These are phyloP conservation scores for Fusarium illudens DNA, from an alignment of 2,329 filamentous ascomycete species.

Conservation along the genomic window DNA sequence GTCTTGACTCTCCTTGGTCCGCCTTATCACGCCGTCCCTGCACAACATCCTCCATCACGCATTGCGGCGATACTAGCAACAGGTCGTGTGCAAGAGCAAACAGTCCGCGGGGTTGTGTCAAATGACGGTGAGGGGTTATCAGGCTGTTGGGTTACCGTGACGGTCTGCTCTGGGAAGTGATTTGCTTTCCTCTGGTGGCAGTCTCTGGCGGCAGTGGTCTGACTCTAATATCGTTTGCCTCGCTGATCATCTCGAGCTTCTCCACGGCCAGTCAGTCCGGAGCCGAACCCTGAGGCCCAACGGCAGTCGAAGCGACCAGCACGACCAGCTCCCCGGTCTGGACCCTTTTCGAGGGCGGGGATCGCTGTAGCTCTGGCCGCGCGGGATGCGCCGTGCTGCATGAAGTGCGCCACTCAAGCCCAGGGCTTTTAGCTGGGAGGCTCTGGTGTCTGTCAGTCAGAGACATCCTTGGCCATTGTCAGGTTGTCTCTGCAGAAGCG, in stretches of 20 bases:
- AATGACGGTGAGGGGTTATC: constrained; percentile 40
- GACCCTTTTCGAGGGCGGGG: constrained; percentile 28
- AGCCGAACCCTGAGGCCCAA: background rate
- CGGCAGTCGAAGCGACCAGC: constrained; percentile 4
- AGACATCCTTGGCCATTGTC: constrained; percentile 9
- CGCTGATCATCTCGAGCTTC: background rate
- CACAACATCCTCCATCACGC: constrained; percentile 28
- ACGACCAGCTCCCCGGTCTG: constrained; percentile 12
- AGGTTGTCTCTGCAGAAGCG: constrained; percentile 5
- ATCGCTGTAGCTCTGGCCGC: constrained; percentile 23
- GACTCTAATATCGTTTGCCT: background rate
- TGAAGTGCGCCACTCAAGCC: constrained; percentile 26
- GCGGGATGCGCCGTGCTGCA: constrained; percentile 40
- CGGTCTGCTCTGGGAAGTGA: constrained; percentile 4
- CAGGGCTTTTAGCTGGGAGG: constrained; percentile 13
- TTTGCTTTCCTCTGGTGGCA: background rate
- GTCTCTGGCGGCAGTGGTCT: background rate
- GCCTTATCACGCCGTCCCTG: constrained; percentile 32
- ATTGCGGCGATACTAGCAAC: background rate
- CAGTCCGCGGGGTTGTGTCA: constrained; percentile 27
- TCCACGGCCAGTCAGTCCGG: background rate
- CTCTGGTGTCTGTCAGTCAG: constrained; percentile 5
- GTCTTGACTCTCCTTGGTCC: constrained; percentile 22
- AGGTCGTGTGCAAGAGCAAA: constrained; percentile 21
- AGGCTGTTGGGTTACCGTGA: background rate